Evolutionary conservation across 306 rosid genomes (phyloP).

Genomic region (Hippophae gyantsensis): DNA sequence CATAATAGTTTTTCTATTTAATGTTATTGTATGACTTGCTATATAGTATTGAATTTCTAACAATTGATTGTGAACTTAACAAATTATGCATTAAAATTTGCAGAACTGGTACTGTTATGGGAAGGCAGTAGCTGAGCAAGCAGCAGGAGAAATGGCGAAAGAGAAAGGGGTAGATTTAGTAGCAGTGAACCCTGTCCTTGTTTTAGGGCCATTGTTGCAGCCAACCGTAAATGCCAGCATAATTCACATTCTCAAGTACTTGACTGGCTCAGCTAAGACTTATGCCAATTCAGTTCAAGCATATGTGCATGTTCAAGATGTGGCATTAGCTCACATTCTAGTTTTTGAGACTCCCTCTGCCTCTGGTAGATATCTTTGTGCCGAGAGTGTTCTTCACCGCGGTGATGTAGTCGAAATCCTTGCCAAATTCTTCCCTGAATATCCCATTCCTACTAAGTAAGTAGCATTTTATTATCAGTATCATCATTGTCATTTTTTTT

Average conservation of each 20-base stretch:
- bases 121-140: constrained; percentile 72
- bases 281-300: constrained; percentile 70
- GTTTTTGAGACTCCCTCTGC: constrained; percentile 62
- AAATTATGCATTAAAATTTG: background rate
- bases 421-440: constrained; percentile 58
- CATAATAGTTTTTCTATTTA: too few species aligned
- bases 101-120: constrained; percentile 76
- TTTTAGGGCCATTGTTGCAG: constrained; percentile 69
- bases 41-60: too few species aligned
- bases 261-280: constrained; percentile 70
- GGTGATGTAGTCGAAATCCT: constrained; percentile 71
- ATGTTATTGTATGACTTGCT: too few species aligned
- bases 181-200: constrained; percentile 77
- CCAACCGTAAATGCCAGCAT: constrained; percentile 62
- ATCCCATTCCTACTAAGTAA: constrained; percentile 82
- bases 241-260: constrained; percentile 58
- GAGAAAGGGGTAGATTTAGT: constrained; percentile 60
- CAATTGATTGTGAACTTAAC: too few species aligned
- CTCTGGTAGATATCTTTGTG: constrained; percentile 66
- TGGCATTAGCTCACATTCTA: constrained; percentile 65
- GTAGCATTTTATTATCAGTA: background rate
- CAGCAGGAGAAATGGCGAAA: constrained; percentile 62
- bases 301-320: constrained; percentile 69
- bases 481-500: background rate
- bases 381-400: constrained; percentile 69